Base-by-base conservation (phyloP, 2,329 filamentous ascomycete species). In the Drechslera avenae region DNA sequence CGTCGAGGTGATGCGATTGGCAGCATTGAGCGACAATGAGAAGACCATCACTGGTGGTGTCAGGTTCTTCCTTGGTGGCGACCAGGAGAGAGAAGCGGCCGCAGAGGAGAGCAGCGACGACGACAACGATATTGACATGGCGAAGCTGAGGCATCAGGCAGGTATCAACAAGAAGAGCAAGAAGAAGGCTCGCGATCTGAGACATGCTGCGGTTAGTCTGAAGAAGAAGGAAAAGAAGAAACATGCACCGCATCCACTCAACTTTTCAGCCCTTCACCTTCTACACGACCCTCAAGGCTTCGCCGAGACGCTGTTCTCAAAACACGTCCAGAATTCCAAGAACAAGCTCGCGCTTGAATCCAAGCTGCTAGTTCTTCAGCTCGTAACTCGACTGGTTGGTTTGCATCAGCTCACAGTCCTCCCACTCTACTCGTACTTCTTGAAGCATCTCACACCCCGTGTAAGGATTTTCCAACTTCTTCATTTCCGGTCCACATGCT, bases 1-100 rank as follows among this genome's bases (percentile, higher is more conserved):
- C 0, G 94, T 97, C n/a, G 91, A 96, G 67, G 90, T 97, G 59
- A 97, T 99, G 92, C 96, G 96, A 76, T 89, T 96, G 75, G 91
- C 93, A 0, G 86, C 88, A 46, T 77, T 99, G 49, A 86, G 90
- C 3, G 88, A 96, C 43, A 96, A 97, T 63, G 90, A 95, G 64
- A 99, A 99, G 76, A 91, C 97, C 3, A 85, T 94, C 19, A 80
- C 89, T 5, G 90, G 91, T 13, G 92, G 90, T 36, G 90, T 95
- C 12, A 85, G 91, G 18, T 99, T 97, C 79, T 99, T 99, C 78
- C 81, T 99, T 1, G 94, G 94, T 18, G 92, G 92, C 28, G 94
- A 99, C 73, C 93, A 96, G 74, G 94, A 97, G 75, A 85, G 92
- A 60, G 94, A 99, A 72, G 93, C 97, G 64, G 80, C 90, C 1